phyloP scores from a whole-genome alignment of 176 grass and related monocot species.

The Ananas comosus region DNA sequence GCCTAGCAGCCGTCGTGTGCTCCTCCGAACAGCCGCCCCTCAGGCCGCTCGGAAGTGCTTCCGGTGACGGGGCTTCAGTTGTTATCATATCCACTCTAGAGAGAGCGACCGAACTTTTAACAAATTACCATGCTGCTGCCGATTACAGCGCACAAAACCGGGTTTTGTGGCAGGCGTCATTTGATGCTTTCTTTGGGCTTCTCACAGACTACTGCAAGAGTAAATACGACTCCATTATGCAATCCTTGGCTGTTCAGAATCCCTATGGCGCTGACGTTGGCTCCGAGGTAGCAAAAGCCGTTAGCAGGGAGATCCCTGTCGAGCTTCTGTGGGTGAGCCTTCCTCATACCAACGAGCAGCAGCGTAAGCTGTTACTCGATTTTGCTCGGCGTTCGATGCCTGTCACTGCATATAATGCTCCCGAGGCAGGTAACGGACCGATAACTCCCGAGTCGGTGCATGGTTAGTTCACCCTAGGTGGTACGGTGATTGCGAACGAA shows the following conservation, averaged over 20 bases:
- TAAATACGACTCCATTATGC: constrained; percentile 58
- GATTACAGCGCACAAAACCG: constrained; percentile 35
- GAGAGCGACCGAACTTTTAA: constrained; percentile 49
- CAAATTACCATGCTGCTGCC: constrained; percentile 30
- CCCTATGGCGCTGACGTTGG: constrained; percentile 13
- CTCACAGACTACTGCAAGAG: constrained; percentile 58
- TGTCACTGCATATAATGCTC: neutral
- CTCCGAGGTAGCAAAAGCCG: constrained; percentile 16
- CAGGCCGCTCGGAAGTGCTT: constrained; percentile 45
- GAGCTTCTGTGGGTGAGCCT: constrained; percentile 19
- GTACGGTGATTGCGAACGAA: neutral
- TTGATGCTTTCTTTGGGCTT: constrained; percentile 59
- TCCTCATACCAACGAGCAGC: constrained; percentile 26
- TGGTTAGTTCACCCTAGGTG: neutral
- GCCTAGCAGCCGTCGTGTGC: constrained; percentile 76
- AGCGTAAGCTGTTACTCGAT: constrained; percentile 19
- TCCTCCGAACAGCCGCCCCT: constrained; percentile 71
- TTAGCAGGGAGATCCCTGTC: constrained; percentile 17
- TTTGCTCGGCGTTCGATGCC: constrained; percentile 22
- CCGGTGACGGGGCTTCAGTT: constrained; percentile 63
- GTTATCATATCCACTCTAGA: constrained; percentile 67
- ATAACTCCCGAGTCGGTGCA: neutral
- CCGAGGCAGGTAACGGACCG: neutral
- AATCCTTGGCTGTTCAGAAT: constrained; percentile 5
- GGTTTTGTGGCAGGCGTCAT: constrained; percentile 74